Base-by-base conservation (phyloP, 371 early-diverging fungal genomes). In the Mucor indicus region DNA sequence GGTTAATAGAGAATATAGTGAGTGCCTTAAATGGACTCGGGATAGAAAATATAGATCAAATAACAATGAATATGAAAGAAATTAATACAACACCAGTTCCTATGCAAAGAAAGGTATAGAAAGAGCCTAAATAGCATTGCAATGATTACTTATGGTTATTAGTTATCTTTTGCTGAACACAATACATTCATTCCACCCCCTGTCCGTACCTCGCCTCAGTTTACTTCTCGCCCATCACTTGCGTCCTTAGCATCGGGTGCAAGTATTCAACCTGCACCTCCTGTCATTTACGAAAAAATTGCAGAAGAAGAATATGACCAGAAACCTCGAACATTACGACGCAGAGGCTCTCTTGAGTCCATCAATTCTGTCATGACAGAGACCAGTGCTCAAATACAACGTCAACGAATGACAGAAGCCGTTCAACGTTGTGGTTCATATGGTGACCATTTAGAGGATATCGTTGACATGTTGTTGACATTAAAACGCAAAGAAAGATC, bases 401-500 rank as follows among this genome's bases (percentile, higher is more conserved):
- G 58, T 10, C 64, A 66, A 43, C 63, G 59, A 21, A 59, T 76
- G 55, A 50, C 55, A 17, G 58, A 68, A n/a, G 73, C 69, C 20
- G 68, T 76, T 23, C 46, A 52, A 22, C 42, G 32, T 2, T 48
- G 63, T 25, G 57, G 55, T 12, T 47, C 38, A n/a, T 57, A 45
- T 32, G 54, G 50, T 13, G 39, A 43, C 3, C 41, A 58, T 16
- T 8, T 48, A 5, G 27, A 48, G 3, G 70, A 72, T 15, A 58
- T 76, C 13, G 70, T 72, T 0, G 71, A 72, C 23, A 60, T 75
- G 61, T 36, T 75, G 8, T 53, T 72, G 53, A 65, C 72, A 1
- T 49, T 75, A 24, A 72, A 64, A 38, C 39, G 44, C 9, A 72
- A 72, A 35, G 72, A 75, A 43, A 43, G 76, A 30, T 63, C 70